These are phyloP conservation scores for Pestalotiopsis sp. DNA, from an alignment of 2,329 filamentous ascomycete species.

Conservation along the genomic window DNA sequence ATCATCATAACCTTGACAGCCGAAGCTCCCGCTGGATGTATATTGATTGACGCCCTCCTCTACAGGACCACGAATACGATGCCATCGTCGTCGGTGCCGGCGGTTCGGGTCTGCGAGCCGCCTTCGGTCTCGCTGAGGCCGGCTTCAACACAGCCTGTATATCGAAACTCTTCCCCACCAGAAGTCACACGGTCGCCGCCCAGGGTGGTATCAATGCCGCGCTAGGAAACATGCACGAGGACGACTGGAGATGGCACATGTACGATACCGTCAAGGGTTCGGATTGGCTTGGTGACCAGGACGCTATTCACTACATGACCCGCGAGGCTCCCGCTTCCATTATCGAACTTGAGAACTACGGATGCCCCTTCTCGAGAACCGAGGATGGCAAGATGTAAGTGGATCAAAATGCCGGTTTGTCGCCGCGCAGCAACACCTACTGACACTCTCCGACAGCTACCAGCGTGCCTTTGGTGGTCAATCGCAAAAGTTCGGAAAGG, in stretches of 20 bases:
- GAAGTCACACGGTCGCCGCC: slow-evolving; percentile 81
- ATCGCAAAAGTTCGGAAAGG: slow-evolving; percentile 92
- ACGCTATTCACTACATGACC: slow-evolving; percentile 99
- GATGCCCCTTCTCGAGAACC: slow-evolving; percentile 94
- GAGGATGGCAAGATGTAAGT: slow-evolving; percentile 91
- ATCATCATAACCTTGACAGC: background rate
- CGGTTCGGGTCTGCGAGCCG: slow-evolving; percentile 79
- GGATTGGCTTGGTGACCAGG: slow-evolving; percentile 96
- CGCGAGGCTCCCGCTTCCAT: slow-evolving; percentile 89
- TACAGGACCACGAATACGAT: slow-evolving; percentile 95
- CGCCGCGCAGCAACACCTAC: background rate
- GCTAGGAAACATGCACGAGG: slow-evolving; percentile 94
- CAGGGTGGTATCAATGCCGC: slow-evolving; percentile 88
- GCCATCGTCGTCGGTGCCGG: slow-evolving; percentile 89
- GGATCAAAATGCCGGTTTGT: background rate
- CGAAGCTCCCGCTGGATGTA: background rate
- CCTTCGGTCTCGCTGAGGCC: slow-evolving; percentile 84
- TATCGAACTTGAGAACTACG: slow-evolving; percentile 95
- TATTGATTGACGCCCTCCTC: slow-evolving; percentile 21
- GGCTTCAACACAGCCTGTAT: slow-evolving; percentile 91
- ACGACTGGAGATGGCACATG: slow-evolving; percentile 99
- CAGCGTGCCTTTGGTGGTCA: slow-evolving; percentile 98
- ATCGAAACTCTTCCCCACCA: slow-evolving; percentile 83
- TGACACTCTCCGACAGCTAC: slow-evolving; percentile 60
- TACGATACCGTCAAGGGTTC: slow-evolving; percentile 98